Conservation (phyloP, 1,139 yeast genomes). For the Casaregolazyma suthepensis region DNA sequence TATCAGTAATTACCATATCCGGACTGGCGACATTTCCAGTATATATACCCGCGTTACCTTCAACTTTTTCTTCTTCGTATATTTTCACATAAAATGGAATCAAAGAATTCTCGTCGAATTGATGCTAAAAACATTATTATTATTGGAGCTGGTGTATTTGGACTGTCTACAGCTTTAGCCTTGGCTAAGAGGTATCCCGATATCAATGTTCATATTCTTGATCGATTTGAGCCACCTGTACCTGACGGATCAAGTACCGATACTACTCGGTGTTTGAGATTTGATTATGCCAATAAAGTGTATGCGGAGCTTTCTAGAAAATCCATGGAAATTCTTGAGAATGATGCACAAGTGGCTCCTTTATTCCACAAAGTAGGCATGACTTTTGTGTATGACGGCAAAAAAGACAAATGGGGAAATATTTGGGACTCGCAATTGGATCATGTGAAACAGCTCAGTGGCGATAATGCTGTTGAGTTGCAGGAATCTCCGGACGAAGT, state of each 20-base stretch:
- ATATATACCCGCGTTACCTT: not conserved
- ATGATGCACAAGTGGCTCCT: conserved; percentile 6
- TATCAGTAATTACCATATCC: not conserved
- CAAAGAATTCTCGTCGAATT: not conserved
- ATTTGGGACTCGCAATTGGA: conserved; percentile 9
- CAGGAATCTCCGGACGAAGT: conserved; percentile 9
- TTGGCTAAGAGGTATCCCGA: conserved; percentile 22
- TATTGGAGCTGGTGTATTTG: conserved; percentile 43
- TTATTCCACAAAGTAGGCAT: conserved; percentile 10
- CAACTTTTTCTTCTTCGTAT: not conserved
- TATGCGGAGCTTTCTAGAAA: conserved; percentile 9
- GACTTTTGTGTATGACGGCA: conserved; percentile 12
- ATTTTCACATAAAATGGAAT: not conserved
- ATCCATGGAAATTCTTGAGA: conserved; percentile 9
- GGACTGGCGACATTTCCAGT: not conserved
- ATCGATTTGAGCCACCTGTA: conserved; percentile 12
- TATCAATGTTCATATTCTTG: conserved; percentile 7
- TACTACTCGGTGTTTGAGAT: conserved; percentile 11
- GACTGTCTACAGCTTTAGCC: conserved; percentile 38
- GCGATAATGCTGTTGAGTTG: conserved; percentile 1
- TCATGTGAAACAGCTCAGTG: conserved; percentile 1
- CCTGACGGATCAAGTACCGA: conserved; percentile 12
- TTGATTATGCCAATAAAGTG: conserved; percentile 8
- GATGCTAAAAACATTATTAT: conserved; percentile 16
- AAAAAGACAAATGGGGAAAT: conserved; percentile 10